These are phyloP conservation scores for Cavenderia fasciculata DNA, from an alignment of 78 protist genomes.

Conservation along the genomic window DNA sequence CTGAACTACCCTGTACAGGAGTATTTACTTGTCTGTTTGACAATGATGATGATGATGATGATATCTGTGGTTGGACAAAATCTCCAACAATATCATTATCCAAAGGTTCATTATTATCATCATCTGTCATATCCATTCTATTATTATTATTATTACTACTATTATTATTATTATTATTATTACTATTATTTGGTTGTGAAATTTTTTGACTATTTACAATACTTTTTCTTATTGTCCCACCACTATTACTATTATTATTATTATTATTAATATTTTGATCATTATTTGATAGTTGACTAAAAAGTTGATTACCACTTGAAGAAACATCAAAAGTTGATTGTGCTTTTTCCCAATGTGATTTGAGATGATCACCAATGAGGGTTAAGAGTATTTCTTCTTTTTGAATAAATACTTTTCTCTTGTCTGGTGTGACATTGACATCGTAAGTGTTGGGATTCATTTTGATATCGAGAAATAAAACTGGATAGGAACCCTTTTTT, in stretches of 20 bases:
- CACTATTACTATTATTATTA: not conserved
- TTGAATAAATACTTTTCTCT: conserved; percentile 88
- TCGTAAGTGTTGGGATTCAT: conserved; percentile 76
- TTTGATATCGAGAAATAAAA: conserved; percentile 49
- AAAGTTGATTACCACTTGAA: too few relatives aligned
- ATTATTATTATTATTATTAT: too few relatives aligned
- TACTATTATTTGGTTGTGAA: too few relatives aligned
- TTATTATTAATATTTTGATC: conserved; percentile 1
- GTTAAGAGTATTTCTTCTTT: conserved; percentile 46
- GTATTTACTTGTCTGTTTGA: not conserved
- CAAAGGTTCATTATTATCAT: not conserved
- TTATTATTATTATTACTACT: not conserved
- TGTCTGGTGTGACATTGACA: conserved; percentile 97
- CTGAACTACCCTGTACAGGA: too few relatives aligned
- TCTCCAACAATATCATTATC: not conserved
- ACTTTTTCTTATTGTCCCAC: too few relatives aligned
- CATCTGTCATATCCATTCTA: not conserved
- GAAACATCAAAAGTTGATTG: conserved; percentile 32
- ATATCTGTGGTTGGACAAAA: conserved; percentile 5
- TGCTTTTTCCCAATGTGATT: conserved; percentile 30
- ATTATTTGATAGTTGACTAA: too few relatives aligned
- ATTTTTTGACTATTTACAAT: not conserved
- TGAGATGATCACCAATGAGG: conserved; percentile 15
- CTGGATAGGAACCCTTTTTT: conserved; percentile 64
- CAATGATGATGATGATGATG: not conserved